Percentiles rank a stretch among this genome's conserved stretches.
These are phyloP conservation scores for Diaporthe sp. DNA, from an alignment of 2,329 filamentous ascomycete species.

Conservation along the genomic window DNA sequence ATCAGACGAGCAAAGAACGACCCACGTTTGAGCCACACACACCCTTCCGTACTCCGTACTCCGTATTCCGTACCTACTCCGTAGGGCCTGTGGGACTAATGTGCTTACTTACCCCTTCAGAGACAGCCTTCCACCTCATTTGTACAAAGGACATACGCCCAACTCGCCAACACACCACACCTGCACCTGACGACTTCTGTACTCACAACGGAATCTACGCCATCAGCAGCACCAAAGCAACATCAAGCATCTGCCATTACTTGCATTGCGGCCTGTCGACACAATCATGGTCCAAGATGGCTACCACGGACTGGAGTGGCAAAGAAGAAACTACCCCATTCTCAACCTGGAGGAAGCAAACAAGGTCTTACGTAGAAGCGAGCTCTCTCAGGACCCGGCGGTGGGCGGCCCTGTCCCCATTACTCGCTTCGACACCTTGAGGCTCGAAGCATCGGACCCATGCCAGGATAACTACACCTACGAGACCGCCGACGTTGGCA, in stretches of 20 bases:
- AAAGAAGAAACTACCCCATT: slow-evolving; percentile 22
- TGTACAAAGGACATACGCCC: background rate
- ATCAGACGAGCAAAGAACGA: background rate
- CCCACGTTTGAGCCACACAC: background rate
- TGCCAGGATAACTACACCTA: slow-evolving; percentile 53
- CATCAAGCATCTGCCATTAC: background rate
- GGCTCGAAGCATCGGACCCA: slow-evolving; percentile 37
- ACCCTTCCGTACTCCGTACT: background rate
- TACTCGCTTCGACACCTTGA: slow-evolving; percentile 3
- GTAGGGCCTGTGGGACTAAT: background rate
- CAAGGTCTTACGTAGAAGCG: background rate
- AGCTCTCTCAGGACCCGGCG: background rate
- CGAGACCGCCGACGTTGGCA: slow-evolving; percentile 42
- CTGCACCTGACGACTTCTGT: background rate
- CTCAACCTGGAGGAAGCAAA: slow-evolving; percentile 13
- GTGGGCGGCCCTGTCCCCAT: background rate
- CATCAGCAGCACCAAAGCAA: background rate
- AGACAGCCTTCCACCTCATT: background rate
- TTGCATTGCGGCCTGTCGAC: background rate
- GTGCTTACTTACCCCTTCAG: background rate
- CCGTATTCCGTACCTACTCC: background rate
- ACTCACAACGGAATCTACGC: too few relatives aligned
- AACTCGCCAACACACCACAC: background rate
- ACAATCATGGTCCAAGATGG: slow-evolving; percentile 17
- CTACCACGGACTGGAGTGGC: slow-evolving; percentile 23